Conservation (phyloP, 805 yeast genomes). For the Lipomyces anomalus region DNA sequence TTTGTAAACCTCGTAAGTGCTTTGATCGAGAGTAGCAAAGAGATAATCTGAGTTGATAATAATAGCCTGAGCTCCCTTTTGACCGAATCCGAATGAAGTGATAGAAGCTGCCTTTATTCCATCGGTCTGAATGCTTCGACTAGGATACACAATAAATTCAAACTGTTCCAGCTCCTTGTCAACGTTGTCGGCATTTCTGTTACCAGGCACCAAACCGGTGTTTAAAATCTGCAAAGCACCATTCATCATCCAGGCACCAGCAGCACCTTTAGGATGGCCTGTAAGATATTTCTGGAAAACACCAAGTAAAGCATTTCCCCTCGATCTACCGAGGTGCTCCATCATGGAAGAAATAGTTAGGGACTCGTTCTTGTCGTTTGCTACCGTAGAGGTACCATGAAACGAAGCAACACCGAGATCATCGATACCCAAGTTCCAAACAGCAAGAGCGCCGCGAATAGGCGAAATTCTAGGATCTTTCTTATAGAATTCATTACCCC, state of each 20-base stretch:
- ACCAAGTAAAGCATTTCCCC: conserved; percentile 97
- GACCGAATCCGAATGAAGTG: conserved; percentile 98
- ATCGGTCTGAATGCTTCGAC: conserved; percentile 87
- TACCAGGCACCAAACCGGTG: conserved; percentile 95
- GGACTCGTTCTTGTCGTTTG: conserved; percentile 97
- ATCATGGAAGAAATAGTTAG: conserved; percentile 88
- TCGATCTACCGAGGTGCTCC: conserved; percentile 89
- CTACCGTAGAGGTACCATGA: conserved; percentile 99
- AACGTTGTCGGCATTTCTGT: conserved; percentile 96
- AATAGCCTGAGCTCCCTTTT: conserved; percentile 96
- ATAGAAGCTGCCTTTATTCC: conserved; percentile 96
- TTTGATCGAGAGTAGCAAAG: conserved; percentile 70
- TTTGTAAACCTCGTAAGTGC: conserved; percentile 65
- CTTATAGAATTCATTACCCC: conserved; percentile 93
- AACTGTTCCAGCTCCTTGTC: conserved; percentile 76
- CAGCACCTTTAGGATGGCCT: conserved; percentile 99
- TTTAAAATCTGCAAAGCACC: conserved; percentile 93
- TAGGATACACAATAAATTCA: conserved; percentile 89
- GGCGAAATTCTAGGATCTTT: conserved; percentile 94
- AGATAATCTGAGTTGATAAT: conserved; percentile 90
- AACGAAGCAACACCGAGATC: conserved; percentile 94
- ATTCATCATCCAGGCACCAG: conserved; percentile 99
- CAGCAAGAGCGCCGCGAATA: conserved; percentile 91
- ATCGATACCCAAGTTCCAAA: conserved; percentile 87
- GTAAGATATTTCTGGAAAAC: conserved; percentile 98